Percentiles rank a stretch among this genome's conserved stretches.
phyloP scores from a whole-genome alignment of 1,284 basidiomycete genomes.

The Sporisorium graminicola region DNA sequence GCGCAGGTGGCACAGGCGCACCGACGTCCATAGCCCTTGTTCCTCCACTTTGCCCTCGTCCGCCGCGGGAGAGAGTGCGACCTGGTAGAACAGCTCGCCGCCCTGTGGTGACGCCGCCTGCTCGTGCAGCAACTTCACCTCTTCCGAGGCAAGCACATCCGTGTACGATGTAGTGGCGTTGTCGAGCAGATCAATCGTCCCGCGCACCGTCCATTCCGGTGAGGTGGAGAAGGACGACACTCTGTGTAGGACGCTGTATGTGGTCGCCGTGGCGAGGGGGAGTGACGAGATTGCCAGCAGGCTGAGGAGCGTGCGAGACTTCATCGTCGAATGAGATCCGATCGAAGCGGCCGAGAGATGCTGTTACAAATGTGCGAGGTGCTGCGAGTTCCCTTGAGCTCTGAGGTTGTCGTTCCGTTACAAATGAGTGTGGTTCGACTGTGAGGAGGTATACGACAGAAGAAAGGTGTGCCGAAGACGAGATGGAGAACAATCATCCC shows the following conservation, averaged over 20 bases:
- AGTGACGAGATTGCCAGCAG: background rate
- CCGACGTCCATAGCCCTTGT: constrained; percentile 4
- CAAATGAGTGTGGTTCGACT: too few species aligned
- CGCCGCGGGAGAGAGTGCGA: background rate
- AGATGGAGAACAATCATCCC: background rate
- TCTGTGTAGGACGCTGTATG: constrained; percentile 32
- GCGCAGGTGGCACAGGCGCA: constrained; percentile 31
- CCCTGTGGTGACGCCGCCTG: background rate
- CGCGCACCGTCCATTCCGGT: constrained; percentile 20
- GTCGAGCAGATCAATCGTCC: constrained; percentile 15
- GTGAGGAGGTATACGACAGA: background rate
- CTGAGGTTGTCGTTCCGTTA: too few species aligned
- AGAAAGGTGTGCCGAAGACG: background rate
- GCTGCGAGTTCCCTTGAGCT: too few species aligned
- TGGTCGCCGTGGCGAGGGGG: background rate
- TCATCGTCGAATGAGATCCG: background rate
- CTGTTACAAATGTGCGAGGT: too few species aligned
- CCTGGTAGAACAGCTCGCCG: constrained; percentile 15
- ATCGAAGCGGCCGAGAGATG: too few species aligned
- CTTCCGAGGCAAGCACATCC: background rate
- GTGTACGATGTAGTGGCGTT: background rate
- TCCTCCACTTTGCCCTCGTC: background rate
- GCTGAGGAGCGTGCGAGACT: background rate
- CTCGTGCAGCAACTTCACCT: background rate
- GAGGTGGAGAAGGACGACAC: constrained; percentile 9